Evolutionary conservation across 768 basidiomycete genomes (phyloP).

Genomic region (Lepiota venenata): DNA sequence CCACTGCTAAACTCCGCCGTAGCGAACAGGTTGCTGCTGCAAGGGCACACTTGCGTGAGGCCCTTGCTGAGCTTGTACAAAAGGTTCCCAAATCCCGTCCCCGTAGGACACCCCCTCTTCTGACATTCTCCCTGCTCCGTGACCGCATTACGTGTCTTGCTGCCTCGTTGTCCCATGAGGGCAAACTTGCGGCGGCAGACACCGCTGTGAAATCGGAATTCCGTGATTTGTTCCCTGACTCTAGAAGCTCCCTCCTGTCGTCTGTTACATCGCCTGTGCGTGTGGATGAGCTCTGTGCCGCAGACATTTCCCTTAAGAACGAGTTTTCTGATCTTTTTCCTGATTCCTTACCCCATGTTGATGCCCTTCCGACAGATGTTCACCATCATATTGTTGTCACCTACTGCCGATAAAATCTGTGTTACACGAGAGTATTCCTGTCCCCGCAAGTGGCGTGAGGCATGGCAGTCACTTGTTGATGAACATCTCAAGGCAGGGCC

Average conservation of each 20-base stretch:
- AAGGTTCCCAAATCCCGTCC: too few species aligned
- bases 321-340: neutral
- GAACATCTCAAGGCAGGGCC: conserved; percentile 29
- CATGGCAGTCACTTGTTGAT: conserved; percentile 29
- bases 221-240: neutral
- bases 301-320: neutral
- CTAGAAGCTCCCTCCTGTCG: neutral
- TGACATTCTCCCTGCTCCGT: too few species aligned
- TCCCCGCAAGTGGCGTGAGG: conserved; percentile 27
- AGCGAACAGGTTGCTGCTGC: too few species aligned
- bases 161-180: too few species aligned
- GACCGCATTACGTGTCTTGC: too few species aligned
- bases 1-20: neutral
- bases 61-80: too few species aligned
- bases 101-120: too few species aligned
- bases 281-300: neutral
- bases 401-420: neutral
- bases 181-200: too few species aligned
- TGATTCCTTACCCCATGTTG: neutral
- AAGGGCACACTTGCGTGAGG: too few species aligned
- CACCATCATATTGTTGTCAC: neutral
- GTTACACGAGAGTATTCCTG: conserved; percentile 23
- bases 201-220: too few species aligned
- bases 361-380: neutral
- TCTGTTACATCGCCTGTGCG: too few species aligned